Conservation (phyloP, 2,329 filamentous ascomycete species). For the Rutstroemia sp. region DNA sequence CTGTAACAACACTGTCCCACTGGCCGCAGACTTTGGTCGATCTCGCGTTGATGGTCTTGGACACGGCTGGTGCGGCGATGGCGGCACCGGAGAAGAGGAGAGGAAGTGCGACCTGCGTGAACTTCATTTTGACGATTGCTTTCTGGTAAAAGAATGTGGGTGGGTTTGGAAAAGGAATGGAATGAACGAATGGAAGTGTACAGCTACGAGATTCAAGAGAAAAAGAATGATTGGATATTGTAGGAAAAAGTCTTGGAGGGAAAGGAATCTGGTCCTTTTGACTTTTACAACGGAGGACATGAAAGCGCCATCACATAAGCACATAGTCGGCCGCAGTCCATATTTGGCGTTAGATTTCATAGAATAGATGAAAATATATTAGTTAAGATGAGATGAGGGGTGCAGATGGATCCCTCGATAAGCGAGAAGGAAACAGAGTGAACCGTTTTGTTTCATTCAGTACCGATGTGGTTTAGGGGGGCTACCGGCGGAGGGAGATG, state of each 20-base stretch:
- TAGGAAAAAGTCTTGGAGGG: neutral
- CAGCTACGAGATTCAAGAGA: neutral
- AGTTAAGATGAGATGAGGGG: slow-evolving; percentile 4
- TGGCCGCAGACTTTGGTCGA: slow-evolving; percentile 17
- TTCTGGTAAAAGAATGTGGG: neutral
- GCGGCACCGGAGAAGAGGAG: slow-evolving; percentile 5
- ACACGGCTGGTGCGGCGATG: slow-evolving; percentile 2
- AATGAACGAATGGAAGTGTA: neutral
- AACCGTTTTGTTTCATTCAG: slow-evolving; percentile 1
- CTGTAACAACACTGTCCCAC: slow-evolving; percentile 21
- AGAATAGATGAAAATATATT: slow-evolving; percentile 6
- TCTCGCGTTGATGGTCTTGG: neutral
- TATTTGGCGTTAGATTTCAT: neutral
- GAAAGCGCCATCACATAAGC: neutral
- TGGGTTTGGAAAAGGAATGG: neutral
- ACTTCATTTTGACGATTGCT: slow-evolving; percentile 9
- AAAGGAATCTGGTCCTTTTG: neutral
- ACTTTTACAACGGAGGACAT: neutral
- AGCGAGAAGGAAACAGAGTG: neutral
- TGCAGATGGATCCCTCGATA: neutral
- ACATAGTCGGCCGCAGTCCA: neutral
- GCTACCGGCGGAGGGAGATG: neutral
- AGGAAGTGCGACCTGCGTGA: slow-evolving; percentile 10
- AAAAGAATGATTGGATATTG: neutral
- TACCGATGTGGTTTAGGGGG: neutral